Evolutionary conservation across 371 early-diverging fungal genomes (phyloP).

Genomic region (Lichtheimia corymbifera): DNA sequence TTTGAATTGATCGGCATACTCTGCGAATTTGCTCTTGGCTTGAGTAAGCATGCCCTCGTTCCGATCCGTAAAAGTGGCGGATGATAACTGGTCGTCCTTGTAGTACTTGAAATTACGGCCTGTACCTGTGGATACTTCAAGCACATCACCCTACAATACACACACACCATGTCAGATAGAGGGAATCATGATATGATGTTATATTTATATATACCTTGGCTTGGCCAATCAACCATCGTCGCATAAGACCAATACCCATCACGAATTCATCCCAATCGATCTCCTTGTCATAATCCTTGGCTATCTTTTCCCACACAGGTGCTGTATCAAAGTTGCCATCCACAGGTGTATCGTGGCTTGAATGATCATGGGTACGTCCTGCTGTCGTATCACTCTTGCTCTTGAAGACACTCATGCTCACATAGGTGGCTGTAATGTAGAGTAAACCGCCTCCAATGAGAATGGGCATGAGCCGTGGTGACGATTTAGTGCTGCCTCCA

Average conservation of each 20-base stretch:
- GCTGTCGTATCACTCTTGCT: conserved; percentile 31
- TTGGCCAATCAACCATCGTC: conserved; percentile 54
- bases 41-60: conserved; percentile 60
- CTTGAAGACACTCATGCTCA: conserved; percentile 49
- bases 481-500: background rate
- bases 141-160: conserved; percentile 48
- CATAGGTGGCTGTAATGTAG: conserved; percentile 47
- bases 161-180: too few relatives aligned
- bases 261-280: conserved; percentile 70
- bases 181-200: background rate
- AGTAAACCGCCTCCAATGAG: conserved; percentile 47
- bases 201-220: conserved; percentile 36
- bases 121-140: conserved; percentile 73
- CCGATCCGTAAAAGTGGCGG: conserved; percentile 62
- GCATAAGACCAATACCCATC: conserved; percentile 61
- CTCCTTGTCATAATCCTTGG: conserved; percentile 60
- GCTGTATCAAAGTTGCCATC: conserved; percentile 40
- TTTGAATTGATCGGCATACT: conserved; percentile 39
- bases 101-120: conserved; percentile 73
- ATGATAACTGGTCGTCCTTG: conserved; percentile 31
- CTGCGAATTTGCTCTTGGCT: conserved; percentile 48
- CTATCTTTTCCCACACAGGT: conserved; percentile 49
- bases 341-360: conserved; percentile 16
- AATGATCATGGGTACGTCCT: conserved; percentile 4
- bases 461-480: conserved; percentile 36